phyloP scores from a whole-genome alignment of 129 eudicot species.

The Helichrysum umbraculigerum region DNA sequence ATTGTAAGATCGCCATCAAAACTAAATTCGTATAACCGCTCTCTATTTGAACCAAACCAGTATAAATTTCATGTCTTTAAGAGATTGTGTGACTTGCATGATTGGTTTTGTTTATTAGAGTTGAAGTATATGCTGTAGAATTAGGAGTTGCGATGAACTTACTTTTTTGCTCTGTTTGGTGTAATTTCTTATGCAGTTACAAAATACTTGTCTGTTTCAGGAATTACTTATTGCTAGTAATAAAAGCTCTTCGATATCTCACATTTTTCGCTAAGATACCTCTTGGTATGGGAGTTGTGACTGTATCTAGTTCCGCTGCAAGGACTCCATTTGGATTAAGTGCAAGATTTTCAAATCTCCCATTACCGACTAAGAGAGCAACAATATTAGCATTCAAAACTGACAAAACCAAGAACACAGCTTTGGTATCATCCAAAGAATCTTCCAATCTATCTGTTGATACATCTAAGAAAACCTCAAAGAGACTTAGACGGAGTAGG shows the following conservation, averaged over 20 bases:
- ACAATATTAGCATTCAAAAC: constrained; percentile 59
- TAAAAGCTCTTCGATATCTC: constrained; percentile 3
- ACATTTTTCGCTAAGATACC: constrained; percentile 18
- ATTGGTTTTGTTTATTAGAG: neutral
- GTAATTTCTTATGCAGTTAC: neutral
- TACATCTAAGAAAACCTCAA: constrained; percentile 54
- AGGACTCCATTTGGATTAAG: constrained; percentile 67
- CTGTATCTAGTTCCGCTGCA: constrained; percentile 86
- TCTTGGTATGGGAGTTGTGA: constrained; percentile 93
- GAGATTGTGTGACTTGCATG: neutral
- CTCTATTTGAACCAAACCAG: neutral
- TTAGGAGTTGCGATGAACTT: neutral
- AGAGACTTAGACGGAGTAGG: constrained; percentile 47
- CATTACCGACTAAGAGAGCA: constrained; percentile 45
- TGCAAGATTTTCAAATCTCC: constrained; percentile 42
- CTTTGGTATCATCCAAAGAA: constrained; percentile 62
- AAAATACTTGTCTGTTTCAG: constrained; percentile 30
- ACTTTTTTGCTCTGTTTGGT: too few species aligned
- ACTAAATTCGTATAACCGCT: neutral
- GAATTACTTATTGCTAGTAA: constrained; percentile 9
- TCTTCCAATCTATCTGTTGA: constrained; percentile 52
- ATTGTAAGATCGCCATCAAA: neutral
- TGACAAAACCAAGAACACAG: constrained; percentile 51
- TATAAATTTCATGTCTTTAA: neutral
- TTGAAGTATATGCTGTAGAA: neutral